Percentiles rank a stretch among this genome's conserved stretches.
These are phyloP conservation scores for Penstemon eatonii DNA, from an alignment of 257 asterid genomes.

Conservation along the genomic window DNA sequence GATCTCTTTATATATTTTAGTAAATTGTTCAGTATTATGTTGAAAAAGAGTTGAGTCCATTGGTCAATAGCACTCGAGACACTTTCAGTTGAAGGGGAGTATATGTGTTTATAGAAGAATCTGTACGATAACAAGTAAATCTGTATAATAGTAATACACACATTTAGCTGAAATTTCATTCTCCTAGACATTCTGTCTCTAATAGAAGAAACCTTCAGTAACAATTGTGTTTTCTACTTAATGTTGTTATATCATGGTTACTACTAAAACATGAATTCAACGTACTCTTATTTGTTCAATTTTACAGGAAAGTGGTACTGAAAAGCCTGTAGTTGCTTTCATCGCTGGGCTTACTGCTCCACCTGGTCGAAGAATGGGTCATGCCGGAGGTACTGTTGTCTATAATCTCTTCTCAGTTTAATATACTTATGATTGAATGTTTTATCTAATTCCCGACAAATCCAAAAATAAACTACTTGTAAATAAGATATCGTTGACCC, in stretches of 20 bases:
- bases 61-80: no score
- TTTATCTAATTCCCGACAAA: conserved; percentile 14
- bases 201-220: no score
- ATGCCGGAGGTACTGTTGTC: conserved; percentile 82
- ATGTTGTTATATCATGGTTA: conserved; percentile 8
- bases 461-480: background rate
- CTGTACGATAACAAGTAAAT: no score
- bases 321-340: conserved; percentile 89
- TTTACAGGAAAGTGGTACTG: conserved; percentile 86
- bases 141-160: no score
- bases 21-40: no score
- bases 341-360: conserved; percentile 99
- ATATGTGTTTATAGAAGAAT: no score
- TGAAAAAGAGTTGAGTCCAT: no score
- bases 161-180: no score
- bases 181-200: no score
- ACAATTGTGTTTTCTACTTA: background rate
- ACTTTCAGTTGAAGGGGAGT: no score
- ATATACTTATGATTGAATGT: background rate
- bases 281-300: conserved; percentile 12
- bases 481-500: conserved; percentile 5
- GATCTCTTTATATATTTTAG: no score
- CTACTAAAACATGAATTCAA: conserved; percentile 6
- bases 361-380: conserved; percentile 99
- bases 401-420: background rate